Evolutionary conservation across 495 filamentous ascomycete genomes (phyloP), one percentile per base, ranked within the genome.

Genomic region (Lineolata rhizophorae): DNA sequence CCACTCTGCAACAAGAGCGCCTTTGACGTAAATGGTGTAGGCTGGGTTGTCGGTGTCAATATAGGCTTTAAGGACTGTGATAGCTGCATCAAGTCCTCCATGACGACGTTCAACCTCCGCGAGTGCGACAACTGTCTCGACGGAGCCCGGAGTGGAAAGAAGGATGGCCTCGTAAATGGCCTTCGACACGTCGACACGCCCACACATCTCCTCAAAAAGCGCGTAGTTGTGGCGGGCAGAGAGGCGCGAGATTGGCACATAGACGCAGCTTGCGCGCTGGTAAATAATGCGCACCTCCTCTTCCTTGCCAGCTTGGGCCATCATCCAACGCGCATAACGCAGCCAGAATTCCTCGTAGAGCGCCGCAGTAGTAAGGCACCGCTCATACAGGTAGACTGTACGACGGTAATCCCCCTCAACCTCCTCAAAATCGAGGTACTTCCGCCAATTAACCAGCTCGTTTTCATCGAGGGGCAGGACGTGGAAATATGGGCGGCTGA

Each of bases 341-440:
- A 90, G 65, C 87, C 87, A 99, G 53, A 99, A 93, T 45, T 95
- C 84, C 29, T 94, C 84, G 40, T 95, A 93, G 44, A 87, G 72
- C 24, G 87, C 87, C 41, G 77, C 83, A 10, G 82, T 84, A 10
- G 93, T 79, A 18, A 99, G 53, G 41, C 81, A 93, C 20, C 87
- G 72, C 53, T 99, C 87, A 47, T 95, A 95, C 13, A 99, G 57
- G 48, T 85, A 90, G 15, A 71, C 63, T 20, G 64, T 78, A 18
- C 87, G 64, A 5, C 54, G 44, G 38, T 73, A 90, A 30, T 82
- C 68, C 20, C 76, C 76, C 51, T 92, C 79, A 1, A 58, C 53
- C 54, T 99, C 87, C 47, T 99, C 90, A 43, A 92, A 94, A 44
- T 95, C 84, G 12, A 99, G 71, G 47, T 95, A 99, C 44, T 85